Base-by-base conservation (phyloP, 805 yeast genomes). In the Candida odintsovae region DNA sequence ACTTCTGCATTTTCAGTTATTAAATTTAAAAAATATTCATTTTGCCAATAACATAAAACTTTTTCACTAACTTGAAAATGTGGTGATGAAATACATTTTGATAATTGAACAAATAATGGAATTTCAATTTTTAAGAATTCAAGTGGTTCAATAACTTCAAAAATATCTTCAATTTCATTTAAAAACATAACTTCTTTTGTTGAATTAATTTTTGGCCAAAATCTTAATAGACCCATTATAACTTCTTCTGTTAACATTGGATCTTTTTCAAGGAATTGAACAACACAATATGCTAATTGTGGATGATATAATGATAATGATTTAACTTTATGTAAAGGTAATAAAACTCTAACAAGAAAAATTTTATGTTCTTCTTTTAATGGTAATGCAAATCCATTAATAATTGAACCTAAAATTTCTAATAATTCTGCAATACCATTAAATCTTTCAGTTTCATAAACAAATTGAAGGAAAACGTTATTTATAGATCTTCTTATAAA, bases 41-140 rank as follows among this genome's bases (percentile, higher is more conserved):
- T 92, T 58, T 88, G 86, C 94, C 97, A 94, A 66, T 82, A 89
- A 62, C 90, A 86, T 49, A 94, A 76, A 2, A 94, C 97, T 56
- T 95, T 89, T 68, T 94, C 99, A 48, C 95, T 86, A 22, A 94
- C 97, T 73, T 94, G 99, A 73, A 94, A 95, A 70, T 94, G 98
- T 23, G 96, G 88, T 2, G 96, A 86, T 23, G 95, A 78, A 36
- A 94, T 90, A 69, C 98, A 92, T 66, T 86, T 89, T 43, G 96
- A 86, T 53, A 94, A 75, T 68, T 94, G 99, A 26, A 92, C 95
- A 68, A 90, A 90, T 41, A 94, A 71, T 4, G 98, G 98, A 3
- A 90, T 86, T 67, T 90, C 95, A 53, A 94, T 87, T 67, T 89
- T 88, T 53, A 82, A 78, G 63, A 94, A 94, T 67, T 94, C 98